phyloP scores from a whole-genome alignment of 2,329 filamentous ascomycete genomes.

The Macroventuria anomochaeta region DNA sequence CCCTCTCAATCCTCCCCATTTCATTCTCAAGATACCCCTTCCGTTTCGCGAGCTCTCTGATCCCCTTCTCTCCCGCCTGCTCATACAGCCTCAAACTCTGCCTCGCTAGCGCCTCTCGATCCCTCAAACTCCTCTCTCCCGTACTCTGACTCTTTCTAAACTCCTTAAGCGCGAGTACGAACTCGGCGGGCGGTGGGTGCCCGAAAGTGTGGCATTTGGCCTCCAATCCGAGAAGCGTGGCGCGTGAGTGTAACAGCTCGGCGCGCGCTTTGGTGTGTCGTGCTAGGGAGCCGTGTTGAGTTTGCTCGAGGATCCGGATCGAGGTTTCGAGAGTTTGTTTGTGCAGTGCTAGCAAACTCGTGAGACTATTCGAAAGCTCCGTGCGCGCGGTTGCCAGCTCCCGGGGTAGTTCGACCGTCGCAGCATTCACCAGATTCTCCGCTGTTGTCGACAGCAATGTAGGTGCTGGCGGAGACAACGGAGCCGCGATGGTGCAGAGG shows the following conservation, averaged over 20 bases:
- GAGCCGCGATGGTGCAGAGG: slow-evolving; percentile 44
- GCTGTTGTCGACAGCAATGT: slow-evolving; percentile 20
- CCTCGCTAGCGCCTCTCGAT: slow-evolving; percentile 43
- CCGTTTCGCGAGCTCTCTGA: slow-evolving; percentile 50
- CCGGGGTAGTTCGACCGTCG: slow-evolving; percentile 25
- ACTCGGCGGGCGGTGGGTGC: slow-evolving; percentile 36
- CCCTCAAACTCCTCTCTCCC: slow-evolving; percentile 38
- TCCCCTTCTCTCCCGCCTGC: slow-evolving; percentile 41
- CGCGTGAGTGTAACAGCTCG: slow-evolving; percentile 52
- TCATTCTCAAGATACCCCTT: slow-evolving; percentile 48
- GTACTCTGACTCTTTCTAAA: slow-evolving; percentile 41
- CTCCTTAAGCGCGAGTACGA: slow-evolving; percentile 40
- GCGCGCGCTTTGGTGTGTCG: slow-evolving; percentile 52
- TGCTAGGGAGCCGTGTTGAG: slow-evolving; percentile 54
- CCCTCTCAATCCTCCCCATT: slow-evolving; percentile 40
- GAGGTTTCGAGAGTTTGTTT: slow-evolving; percentile 46
- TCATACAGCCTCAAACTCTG: slow-evolving; percentile 48
- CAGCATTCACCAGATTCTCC: slow-evolving; percentile 14
- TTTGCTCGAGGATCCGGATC: slow-evolving; percentile 56
- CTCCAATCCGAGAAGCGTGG: slow-evolving; percentile 52
- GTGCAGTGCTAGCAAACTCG: slow-evolving; percentile 46
- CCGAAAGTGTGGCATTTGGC: slow-evolving; percentile 40
- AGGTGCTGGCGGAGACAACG: slow-evolving; percentile 21
- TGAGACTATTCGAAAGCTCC: slow-evolving; percentile 43
- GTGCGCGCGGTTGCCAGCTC: slow-evolving; percentile 40